Percentiles rank a stretch among this genome's conserved stretches.
Evolutionary conservation across 345 rosid genomes (phyloP).

Genomic region (Melaleuca quinquenervia): DNA sequence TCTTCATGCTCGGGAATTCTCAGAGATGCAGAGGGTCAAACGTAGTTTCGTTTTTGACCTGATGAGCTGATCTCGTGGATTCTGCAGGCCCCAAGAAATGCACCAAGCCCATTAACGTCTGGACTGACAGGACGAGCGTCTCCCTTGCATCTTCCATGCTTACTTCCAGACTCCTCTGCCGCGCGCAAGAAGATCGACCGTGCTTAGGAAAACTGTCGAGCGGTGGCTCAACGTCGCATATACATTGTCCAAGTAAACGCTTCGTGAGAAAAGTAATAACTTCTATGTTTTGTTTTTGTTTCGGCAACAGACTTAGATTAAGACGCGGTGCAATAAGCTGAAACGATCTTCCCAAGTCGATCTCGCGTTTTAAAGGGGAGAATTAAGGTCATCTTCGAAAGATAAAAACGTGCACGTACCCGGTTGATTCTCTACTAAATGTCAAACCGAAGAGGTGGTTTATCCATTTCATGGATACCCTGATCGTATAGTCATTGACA

Average conservation of each 20-base stretch:
- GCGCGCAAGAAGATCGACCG: conserved; percentile 32
- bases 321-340: accelerated
- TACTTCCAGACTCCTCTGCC: conserved; percentile 31
- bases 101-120: conserved; percentile 23
- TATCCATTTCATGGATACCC: not conserved
- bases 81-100: conserved; percentile 32
- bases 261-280: not conserved
- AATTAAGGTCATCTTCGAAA: not conserved
- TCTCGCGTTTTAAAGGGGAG: not conserved
- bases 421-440: not conserved
- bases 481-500: too few species aligned
- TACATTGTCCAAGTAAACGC: not conserved
- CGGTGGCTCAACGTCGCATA: conserved; percentile 9
- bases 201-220: conserved; percentile 26
- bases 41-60: conserved; percentile 11
- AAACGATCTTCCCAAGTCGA: not conserved
- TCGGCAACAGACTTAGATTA: not conserved
- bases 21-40: conserved; percentile 15
- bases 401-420: accelerated
- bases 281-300: not conserved
- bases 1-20: conserved; percentile 17
- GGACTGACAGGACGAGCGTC: conserved; percentile 27
- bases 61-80: conserved; percentile 9
- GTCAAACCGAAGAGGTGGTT: accelerated
- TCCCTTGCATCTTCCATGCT: conserved; percentile 15